Percentiles rank a stretch among this genome's conserved stretches.
Evolutionary conservation across 495 filamentous ascomycete species (phyloP).

Genomic region (Aspergillus campestris): DNA sequence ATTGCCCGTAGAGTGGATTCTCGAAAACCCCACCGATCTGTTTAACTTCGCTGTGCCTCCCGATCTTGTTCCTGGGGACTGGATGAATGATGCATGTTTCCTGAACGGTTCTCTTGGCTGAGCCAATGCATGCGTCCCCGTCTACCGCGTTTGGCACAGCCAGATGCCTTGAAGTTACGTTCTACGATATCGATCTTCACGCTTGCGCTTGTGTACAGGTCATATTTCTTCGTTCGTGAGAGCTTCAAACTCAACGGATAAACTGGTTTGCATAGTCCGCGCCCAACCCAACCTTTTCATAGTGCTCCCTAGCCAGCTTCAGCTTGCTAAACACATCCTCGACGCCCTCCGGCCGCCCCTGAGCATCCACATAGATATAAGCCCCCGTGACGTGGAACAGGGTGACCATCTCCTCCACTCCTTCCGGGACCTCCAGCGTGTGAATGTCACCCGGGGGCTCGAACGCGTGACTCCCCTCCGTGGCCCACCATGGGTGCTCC

Average conservation of each 20-base stretch:
- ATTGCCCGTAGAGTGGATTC: too few relatives aligned
- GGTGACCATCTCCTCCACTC: slow-evolving; percentile 11
- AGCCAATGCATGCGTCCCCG: too few relatives aligned
- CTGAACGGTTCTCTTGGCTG: too few relatives aligned
- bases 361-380: slow-evolving; percentile 12
- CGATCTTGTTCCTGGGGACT: too few relatives aligned
- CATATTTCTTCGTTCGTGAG: too few relatives aligned
- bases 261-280: slow-evolving; percentile 12
- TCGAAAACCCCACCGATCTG: too few relatives aligned
- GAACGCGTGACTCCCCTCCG: slow-evolving; percentile 12
- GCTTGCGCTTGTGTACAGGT: too few relatives aligned
- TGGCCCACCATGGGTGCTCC: slow-evolving; percentile 15
- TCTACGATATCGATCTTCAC: too few relatives aligned
- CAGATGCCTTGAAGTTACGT: too few relatives aligned
- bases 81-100: too few relatives aligned
- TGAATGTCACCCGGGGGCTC: slow-evolving; percentile 16
- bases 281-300: slow-evolving; percentile 10
- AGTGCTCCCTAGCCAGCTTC: slow-evolving; percentile 11
- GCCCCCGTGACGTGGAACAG: slow-evolving; percentile 16
- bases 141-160: too few relatives aligned
- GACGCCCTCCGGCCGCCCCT: slow-evolving; percentile 6
- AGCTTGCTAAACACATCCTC: slow-evolving; percentile 12
- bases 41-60: too few relatives aligned
- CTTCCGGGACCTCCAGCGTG: slow-evolving; percentile 13
- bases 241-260: slow-evolving; percentile 1